Base-by-base conservation (phyloP, 768 basidiomycete species). In the Termitomyces sp. region DNA sequence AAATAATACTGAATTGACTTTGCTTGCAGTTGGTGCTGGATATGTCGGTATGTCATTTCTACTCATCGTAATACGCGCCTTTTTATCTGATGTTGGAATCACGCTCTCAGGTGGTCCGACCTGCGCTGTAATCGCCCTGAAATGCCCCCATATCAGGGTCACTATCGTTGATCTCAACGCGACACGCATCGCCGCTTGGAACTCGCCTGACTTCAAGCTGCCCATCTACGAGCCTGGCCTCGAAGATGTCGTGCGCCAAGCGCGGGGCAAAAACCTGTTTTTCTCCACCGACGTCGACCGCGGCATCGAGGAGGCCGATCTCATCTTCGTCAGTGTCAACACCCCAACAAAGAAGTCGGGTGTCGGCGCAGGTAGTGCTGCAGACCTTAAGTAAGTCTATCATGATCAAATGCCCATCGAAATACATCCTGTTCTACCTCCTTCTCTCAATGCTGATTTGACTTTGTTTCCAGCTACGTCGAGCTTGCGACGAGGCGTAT, bases 151-250 rank as follows among this genome's bases (percentile, higher is more conserved):
- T 68, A 91, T 98, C 74, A 76, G 76, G 43, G 96, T 99, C 68
- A 99, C 94, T 66, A 99, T 99, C 66, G 97, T 98, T 66, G 97
- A 99, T 74, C 81, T 99, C 64, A 98, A 98, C 81, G 79, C 94
- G 69, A 79, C 87, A 57, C 89, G 97, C 59, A 85, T 99, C 72
- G 91, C 93, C 69, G 96, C 95, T 17, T 99, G 97, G 97, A 99
- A 99, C 76, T 87, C 84, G 69, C 71, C 83, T 48, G 82, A 92
- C 69, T 94, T 84, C 71, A 73, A 78, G 35, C 78, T 99, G 19
- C 97, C 97, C 50, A 99, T 99, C 71, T 99, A 97, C 72, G 97
- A 99, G 70, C 97, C 97, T 5, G 96, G 97, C 46, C 85, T 99
- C 10, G 92, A 84, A 58, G 93, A 88, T 32, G 92, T 98, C 62